Evolutionary conservation across 805 yeast species (phyloP), one percentile per base, ranked within the genome.

Genomic region (Yamadazyma sp.): DNA sequence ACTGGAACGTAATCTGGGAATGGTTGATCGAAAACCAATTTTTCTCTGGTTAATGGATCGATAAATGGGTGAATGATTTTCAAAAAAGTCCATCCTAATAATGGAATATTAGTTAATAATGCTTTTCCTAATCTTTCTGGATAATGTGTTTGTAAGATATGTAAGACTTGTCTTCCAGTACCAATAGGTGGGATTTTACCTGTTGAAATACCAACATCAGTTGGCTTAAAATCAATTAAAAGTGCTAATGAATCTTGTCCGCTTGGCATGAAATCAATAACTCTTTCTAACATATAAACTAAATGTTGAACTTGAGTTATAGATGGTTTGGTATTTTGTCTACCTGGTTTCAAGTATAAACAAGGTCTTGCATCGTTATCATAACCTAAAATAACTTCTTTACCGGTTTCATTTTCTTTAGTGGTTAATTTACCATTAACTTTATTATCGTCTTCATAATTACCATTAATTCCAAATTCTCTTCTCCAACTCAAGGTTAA

Each of bases 71-170:
- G 86, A 45, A 91, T 89, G 44, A 93, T 65, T 64, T 85, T 89
- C 48, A 93, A 66, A 52, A 93, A 93, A 7, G 96, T 81, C 86
- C 95, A 85, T 5, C 89, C 98, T 36, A 89, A 62, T 76, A 93
- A 85, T 10, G 98, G 98, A 46, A 93, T 88, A 60, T 93, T 91
- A 31, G 95, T 86, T 35, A 93, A 70, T 31, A 89, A 70, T 0
- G 97, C 97, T 55, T 82, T 83, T 25, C 99, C 99, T 40, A 93
- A 70, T 51, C 99, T 76, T 58, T 93, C 99, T 4, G 98, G 98
- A 58, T 93, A 93, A 60, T 93, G 99, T 9, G 95, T 88, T 63
- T 93, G 99, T 49, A 93, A 69, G 56, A 93, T 93, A 58, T 84
- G 86, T 47, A 93, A 71, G 21, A 91, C 98, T 62, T 88, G 95